Percentiles rank a stretch among this genome's conserved stretches.
phyloP scores from a whole-genome alignment of 2,329 filamentous ascomycete species.

The Cercospora beticola region DNA sequence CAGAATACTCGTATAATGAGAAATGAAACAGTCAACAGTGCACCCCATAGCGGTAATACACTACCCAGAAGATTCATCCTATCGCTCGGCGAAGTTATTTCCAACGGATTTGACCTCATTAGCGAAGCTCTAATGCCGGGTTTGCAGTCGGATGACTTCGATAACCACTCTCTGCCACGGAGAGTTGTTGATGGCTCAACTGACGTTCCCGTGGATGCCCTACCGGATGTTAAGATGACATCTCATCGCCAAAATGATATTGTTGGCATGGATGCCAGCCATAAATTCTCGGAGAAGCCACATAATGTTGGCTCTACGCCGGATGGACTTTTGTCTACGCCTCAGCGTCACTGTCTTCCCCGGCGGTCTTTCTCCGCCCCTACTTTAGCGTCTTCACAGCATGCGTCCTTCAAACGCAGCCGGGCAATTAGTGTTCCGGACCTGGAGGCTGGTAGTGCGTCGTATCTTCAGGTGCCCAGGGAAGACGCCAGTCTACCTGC shows the following conservation, averaged over 20 bases:
- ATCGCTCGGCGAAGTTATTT: neutral
- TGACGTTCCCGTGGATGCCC: neutral
- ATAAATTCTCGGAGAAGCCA: neutral
- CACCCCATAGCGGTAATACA: neutral
- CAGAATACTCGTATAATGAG: neutral
- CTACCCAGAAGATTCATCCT: neutral
- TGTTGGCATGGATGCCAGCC: neutral
- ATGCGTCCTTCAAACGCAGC: neutral
- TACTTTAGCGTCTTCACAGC: neutral
- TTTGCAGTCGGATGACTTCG: neutral
- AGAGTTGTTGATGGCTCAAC: neutral
- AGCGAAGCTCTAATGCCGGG: constrained; percentile 13
- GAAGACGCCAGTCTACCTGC: neutral
- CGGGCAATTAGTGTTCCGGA: neutral
- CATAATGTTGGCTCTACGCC: neutral
- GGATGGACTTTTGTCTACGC: neutral
- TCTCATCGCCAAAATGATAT: neutral
- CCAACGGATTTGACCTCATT: constrained; percentile 4
- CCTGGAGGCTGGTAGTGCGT: neutral
- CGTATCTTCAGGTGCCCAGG: neutral
- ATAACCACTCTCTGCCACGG: neutral
- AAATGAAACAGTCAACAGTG: neutral
- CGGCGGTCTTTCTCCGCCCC: neutral
- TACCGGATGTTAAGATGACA: neutral
- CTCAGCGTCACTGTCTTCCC: neutral